Conservation (phyloP, 2,329 filamentous ascomycete genomes). For the Monascus ruber region DNA sequence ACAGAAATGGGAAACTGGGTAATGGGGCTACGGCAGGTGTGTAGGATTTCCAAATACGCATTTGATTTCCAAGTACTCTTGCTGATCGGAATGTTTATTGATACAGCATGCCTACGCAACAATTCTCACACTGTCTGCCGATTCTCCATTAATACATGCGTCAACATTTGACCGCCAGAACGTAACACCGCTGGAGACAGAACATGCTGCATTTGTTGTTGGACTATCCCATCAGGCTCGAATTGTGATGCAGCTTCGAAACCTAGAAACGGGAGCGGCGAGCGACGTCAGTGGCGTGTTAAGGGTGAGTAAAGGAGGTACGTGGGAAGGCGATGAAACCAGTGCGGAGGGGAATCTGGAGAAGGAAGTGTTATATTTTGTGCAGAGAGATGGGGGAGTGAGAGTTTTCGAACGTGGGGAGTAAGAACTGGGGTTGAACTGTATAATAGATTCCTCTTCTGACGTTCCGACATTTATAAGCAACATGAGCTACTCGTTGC, state of each 20-base stretch:
- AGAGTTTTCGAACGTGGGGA: conserved; percentile 77
- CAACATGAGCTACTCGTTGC: conserved; percentile 2
- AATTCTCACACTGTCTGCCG: conserved; percentile 59
- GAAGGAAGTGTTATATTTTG: conserved; percentile 69
- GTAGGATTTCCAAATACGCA: conserved; percentile 14
- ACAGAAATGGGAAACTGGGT: conserved; percentile 45
- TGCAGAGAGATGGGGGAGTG: conserved; percentile 66
- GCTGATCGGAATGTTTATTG: too few relatives aligned
- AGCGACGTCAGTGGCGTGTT: conserved; percentile 84
- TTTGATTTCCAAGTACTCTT: background rate
- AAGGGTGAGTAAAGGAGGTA: conserved; percentile 54
- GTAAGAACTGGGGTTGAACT: conserved; percentile 17
- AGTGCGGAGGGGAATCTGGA: conserved; percentile 30
- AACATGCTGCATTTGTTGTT: conserved; percentile 60
- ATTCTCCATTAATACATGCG: conserved; percentile 55
- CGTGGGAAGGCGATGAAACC: conserved; percentile 19
- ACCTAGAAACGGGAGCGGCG: conserved; percentile 78
- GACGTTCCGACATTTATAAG: background rate
- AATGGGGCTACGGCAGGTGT: conserved; percentile 51
- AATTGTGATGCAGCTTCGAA: conserved; percentile 59
- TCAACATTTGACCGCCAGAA: conserved; percentile 30
- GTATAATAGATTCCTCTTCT: background rate
- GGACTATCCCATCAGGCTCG: conserved; percentile 63
- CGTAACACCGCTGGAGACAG: conserved; percentile 54
- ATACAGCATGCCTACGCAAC: conserved; percentile 51